These are phyloP conservation scores for Evernia prunastri DNA, from an alignment of 495 filamentous ascomycete genomes.

Conservation along the genomic window DNA sequence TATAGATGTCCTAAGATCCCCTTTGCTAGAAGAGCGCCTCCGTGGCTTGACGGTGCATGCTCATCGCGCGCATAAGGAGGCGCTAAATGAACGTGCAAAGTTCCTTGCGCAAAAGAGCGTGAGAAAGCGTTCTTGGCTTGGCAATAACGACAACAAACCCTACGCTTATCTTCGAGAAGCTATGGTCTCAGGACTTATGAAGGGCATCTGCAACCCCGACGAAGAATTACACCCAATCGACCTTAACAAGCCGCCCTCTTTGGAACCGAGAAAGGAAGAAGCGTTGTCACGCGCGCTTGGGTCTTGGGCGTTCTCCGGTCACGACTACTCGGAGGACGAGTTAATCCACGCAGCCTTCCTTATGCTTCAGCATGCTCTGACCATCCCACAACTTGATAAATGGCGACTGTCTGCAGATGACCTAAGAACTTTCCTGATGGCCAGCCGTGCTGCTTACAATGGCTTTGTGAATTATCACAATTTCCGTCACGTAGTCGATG, in stretches of 20 bases:
- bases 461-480: constrained; percentile 97
- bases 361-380: constrained; percentile 86
- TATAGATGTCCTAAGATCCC: constrained; percentile 73
- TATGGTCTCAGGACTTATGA: constrained; percentile 89
- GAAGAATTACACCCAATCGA: constrained; percentile 49
- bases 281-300: constrained; percentile 65
- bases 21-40: constrained; percentile 61
- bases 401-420: constrained; percentile 68
- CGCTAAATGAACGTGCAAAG: constrained; percentile 59
- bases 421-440: constrained; percentile 71
- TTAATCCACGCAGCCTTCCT: constrained; percentile 68
- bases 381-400: constrained; percentile 68
- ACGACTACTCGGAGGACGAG: constrained; percentile 83
- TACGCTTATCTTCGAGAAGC: constrained; percentile 82
- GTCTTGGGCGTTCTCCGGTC: constrained; percentile 80
- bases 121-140: constrained; percentile 87
- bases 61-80: constrained; percentile 69
- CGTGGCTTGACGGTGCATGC: constrained; percentile 73
- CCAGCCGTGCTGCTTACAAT: constrained; percentile 84
- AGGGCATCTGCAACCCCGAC: constrained; percentile 76
- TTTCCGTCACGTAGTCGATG: constrained; percentile 94
- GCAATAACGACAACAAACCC: constrained; percentile 77
- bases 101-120: constrained; percentile 59
- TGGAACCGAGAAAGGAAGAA: constrained; percentile 49
- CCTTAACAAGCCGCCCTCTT: constrained; percentile 26